Percentiles rank a stretch among this genome's conserved stretches.
Conservation (phyloP, 2,329 filamentous ascomycete genomes). For the Colletotrichum sp. region DNA sequence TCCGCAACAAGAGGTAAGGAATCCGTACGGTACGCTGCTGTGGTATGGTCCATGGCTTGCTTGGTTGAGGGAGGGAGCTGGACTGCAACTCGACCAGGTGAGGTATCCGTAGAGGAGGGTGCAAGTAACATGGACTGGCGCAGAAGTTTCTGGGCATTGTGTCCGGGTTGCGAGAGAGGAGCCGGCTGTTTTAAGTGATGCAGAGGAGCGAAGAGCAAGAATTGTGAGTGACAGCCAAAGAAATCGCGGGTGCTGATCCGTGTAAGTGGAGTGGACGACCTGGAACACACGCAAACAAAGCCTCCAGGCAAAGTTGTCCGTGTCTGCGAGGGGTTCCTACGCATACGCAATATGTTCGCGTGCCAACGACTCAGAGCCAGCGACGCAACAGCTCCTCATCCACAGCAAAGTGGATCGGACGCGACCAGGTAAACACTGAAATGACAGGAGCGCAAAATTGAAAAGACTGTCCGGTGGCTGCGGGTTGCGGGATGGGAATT, state of each 20-base stretch:
- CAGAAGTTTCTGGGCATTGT: not conserved
- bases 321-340: not conserved
- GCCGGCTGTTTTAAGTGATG: not conserved
- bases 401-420: not conserved
- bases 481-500: not conserved
- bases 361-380: not conserved
- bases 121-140: not conserved
- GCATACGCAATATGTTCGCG: not conserved
- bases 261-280: slow-evolving; percentile 5
- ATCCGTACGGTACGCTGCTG: not conserved
- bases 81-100: not conserved
- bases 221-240: not conserved
- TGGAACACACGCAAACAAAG: not conserved
- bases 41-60: not conserved
- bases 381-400: not conserved
- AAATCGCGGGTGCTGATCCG: not conserved
- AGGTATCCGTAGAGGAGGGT: slow-evolving; percentile 1
- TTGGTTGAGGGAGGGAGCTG: not conserved
- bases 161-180: not conserved
- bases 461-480: not conserved
- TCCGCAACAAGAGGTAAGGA: not conserved
- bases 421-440: not conserved
- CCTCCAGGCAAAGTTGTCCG: not conserved
- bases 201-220: not conserved
- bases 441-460: not conserved